Evolutionary conservation across 2,329 filamentous ascomycete species (phyloP).

Genomic region (Fusarium sp.): DNA sequence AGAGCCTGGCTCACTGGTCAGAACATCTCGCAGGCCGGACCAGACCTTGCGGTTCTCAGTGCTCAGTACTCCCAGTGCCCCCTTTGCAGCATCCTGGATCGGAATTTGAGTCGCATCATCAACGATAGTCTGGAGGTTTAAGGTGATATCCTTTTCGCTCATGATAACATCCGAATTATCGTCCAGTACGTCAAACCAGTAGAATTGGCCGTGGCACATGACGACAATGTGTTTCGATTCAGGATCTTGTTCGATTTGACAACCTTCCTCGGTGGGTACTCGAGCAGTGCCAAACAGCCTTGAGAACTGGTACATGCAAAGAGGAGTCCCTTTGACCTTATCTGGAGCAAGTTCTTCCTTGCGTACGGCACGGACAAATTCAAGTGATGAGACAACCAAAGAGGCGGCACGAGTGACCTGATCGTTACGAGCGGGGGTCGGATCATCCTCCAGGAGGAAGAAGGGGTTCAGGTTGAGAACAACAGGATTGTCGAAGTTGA

Average conservation of each 20-base stretch:
- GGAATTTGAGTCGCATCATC: constrained; percentile 91
- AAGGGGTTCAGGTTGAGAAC: constrained; percentile 98
- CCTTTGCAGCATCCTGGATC: constrained; percentile 95
- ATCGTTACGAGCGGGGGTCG: constrained; percentile 94
- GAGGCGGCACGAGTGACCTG: constrained; percentile 96
- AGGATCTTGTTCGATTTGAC: constrained; percentile 94
- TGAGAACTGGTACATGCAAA: constrained; percentile 99
- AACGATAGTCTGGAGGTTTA: constrained; percentile 92
- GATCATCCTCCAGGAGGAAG: constrained; percentile 96
- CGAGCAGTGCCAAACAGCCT: constrained; percentile 93
- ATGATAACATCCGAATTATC: constrained; percentile 96
- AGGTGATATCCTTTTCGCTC: constrained; percentile 91
- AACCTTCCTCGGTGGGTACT: constrained; percentile 93
- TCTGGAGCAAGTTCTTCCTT: constrained; percentile 94
- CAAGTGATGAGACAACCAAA: constrained; percentile 87
- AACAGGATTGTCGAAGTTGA: constrained; percentile 97
- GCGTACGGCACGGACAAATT: constrained; percentile 92
- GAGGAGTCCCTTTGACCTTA: constrained; percentile 81
- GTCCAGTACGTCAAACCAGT: constrained; percentile 98
- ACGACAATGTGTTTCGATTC: constrained; percentile 94
- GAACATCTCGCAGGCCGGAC: constrained; percentile 89
- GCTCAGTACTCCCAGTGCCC: constrained; percentile 90
- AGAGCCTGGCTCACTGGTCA: constrained; percentile 86
- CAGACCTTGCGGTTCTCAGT: constrained; percentile 97
- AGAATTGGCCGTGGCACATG: constrained; percentile 94